These are phyloP conservation scores for Pilaira anomala DNA, from an alignment of 192 early-diverging fungal genomes.

Conservation along the genomic window DNA sequence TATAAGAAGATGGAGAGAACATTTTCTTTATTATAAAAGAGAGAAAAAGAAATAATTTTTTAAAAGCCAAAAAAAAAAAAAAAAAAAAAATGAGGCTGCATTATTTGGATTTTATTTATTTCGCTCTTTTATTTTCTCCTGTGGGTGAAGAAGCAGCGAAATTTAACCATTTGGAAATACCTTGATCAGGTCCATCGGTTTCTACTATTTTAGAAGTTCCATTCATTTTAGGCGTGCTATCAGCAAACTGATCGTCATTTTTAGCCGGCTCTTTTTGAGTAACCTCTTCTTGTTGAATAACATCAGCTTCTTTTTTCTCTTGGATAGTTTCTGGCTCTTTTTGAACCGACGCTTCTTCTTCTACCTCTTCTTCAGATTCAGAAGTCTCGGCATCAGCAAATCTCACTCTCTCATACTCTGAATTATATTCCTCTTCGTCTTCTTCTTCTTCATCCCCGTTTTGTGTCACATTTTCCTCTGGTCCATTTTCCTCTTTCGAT, in stretches of 20 bases:
- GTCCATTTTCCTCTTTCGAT: neutral
- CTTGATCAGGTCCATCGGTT: neutral
- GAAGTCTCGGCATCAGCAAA: conserved; percentile 9
- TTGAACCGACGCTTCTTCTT: no score
- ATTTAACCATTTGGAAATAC: neutral
- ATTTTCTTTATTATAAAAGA: neutral
- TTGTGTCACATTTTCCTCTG: neutral
- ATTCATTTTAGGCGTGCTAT: no score
- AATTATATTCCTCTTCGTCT: neutral
- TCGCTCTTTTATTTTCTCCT: neutral
- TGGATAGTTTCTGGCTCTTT: no score
- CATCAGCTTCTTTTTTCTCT: no score
- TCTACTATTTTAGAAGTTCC: no score
- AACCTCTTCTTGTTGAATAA: no score
- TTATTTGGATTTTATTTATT: neutral
- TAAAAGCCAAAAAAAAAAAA: neutral
- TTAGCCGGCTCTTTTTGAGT: no score
- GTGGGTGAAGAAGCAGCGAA: neutral
- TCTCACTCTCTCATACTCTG: neutral
- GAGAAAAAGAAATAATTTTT: neutral
- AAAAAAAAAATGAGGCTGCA: neutral
- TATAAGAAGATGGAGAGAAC: no score
- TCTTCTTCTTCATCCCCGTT: neutral
- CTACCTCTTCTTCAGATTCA: neutral
- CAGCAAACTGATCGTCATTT: no score